Base-by-base conservation (phyloP, 805 yeast species). In the Nadsonia fulvescens region DNA sequence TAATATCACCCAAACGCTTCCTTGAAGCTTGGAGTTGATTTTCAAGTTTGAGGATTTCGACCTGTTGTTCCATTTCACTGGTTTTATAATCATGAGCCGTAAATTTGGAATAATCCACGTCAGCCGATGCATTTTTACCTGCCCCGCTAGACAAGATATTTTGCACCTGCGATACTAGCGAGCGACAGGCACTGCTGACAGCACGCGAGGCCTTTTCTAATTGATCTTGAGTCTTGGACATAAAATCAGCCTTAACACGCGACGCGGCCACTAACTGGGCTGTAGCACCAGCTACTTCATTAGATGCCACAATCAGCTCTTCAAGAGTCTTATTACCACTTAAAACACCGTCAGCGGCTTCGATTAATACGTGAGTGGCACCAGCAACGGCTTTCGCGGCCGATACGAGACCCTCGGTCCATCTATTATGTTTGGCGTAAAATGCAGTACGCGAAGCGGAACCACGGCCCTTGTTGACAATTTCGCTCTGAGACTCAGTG, bases 241-340 rank as follows among this genome's bases (percentile, higher is more conserved):
- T 66, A 38, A 69, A 65, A 22, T 72, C 63, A 0, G 91, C 81
- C 47, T 79, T 79, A 12, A 78, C 92, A 38, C 93, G 63, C 1
- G 93, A 73, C 1, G 93, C 89, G 5, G 93, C 83, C 5, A 81
- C 94, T 27, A 81, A 61, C 54, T 81, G 94, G 3, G 86, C 91
- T 1, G 93, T 81, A 0, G 93, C 73, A 0, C 93, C 82, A 2
- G 92, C 83, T 6, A 81, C 93, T 46, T 81, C 92, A 40, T 77
- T 78, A 1, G 91, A 79, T 0, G 93, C 86, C 14, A 81, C 93
- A 38, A 81, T 75, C 32, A 81, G 62, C 51, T 79, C 77, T 44
- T 81, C 93, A 31, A 70, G 79, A 0, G 78, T 54, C 37, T 70
- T 71, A n/a, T 49, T 46, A 2, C 61, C 60, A 26, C 63, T 58